Percentiles rank a stretch among this genome's conserved stretches.
These are phyloP conservation scores for Calonectria crousiana DNA, from an alignment of 2,329 filamentous ascomycete species.

Conservation along the genomic window DNA sequence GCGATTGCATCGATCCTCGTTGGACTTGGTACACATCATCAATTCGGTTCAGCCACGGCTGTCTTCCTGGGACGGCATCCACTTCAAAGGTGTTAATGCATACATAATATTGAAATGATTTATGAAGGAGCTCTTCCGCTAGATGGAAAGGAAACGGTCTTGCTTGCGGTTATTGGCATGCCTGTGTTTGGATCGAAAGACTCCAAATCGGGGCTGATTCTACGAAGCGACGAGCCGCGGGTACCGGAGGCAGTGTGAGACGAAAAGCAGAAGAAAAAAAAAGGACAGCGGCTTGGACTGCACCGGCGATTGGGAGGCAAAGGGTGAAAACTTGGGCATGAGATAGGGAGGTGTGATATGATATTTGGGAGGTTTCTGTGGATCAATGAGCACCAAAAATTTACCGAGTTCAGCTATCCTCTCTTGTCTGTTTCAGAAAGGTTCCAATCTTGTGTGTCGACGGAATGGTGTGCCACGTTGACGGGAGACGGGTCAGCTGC, in stretches of 20 bases:
- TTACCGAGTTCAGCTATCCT: not conserved
- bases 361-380: not conserved
- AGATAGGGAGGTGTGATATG: not conserved
- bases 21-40: not conserved
- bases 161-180: not conserved
- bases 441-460: not conserved
- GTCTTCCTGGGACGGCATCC: not conserved
- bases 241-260: not conserved
- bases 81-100: not conserved
- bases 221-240: not conserved
- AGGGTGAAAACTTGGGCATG: not conserved
- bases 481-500: not conserved
- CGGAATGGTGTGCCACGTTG: not conserved
- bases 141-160: not conserved
- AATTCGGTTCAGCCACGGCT: not conserved
- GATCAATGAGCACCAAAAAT: not conserved
- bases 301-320: not conserved
- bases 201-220: not conserved
- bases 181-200: not conserved
- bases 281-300: not conserved
- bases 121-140: not conserved
- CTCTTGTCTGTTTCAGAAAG: not conserved
- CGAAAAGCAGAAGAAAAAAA: not conserved
- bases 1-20: not conserved
- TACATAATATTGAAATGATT: slow-evolving; percentile 1